phyloP scores from a whole-genome alignment of 192 early-diverging fungal species.

The Jimgerdemannia flammicorona region DNA sequence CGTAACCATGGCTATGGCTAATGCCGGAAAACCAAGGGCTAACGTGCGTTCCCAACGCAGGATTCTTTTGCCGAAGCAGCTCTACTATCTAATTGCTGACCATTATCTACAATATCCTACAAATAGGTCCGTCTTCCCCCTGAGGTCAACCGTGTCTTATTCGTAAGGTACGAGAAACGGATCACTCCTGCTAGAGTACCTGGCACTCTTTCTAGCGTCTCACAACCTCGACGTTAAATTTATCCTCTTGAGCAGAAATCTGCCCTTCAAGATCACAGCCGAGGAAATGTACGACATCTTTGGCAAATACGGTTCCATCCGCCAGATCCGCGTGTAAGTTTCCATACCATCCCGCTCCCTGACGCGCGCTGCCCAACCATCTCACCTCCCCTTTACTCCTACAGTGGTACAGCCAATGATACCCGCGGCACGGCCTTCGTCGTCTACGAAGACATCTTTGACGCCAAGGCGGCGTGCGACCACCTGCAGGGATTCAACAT shows the following conservation, averaged over 20 bases:
- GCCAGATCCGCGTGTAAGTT: conserved; percentile 80
- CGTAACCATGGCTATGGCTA: conserved; percentile 11
- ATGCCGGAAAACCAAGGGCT: conserved; percentile 8
- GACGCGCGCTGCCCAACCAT: not conserved
- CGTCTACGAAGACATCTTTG: conserved; percentile 97
- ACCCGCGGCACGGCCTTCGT: conserved; percentile 96
- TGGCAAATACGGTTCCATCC: conserved; percentile 92
- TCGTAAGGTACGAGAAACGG: conserved; percentile 60
- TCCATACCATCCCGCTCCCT: not conserved
- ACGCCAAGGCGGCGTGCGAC: conserved; percentile 95
- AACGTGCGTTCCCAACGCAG: not conserved
- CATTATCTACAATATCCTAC: not conserved
- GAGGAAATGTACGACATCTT: conserved; percentile 99
- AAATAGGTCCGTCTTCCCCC: conserved; percentile 72
- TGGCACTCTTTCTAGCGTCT: not conserved
- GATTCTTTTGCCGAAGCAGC: not conserved
- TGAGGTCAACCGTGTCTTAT: conserved; percentile 92
- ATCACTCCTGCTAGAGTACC: too few species aligned
- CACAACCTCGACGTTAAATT: not conserved
- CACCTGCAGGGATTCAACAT: conserved; percentile 97
- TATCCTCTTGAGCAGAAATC: conserved; percentile 51
- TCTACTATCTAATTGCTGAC: not conserved
- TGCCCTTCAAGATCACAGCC: conserved; percentile 94
- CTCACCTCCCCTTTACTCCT: not conserved
- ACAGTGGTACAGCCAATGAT: conserved; percentile 71